A percentile compares a stretch with the other conserved stretches of the same genome.
Evolutionary conservation across 2,329 filamentous ascomycete species (phyloP).

Genomic region (Penicillium occitanis): DNA sequence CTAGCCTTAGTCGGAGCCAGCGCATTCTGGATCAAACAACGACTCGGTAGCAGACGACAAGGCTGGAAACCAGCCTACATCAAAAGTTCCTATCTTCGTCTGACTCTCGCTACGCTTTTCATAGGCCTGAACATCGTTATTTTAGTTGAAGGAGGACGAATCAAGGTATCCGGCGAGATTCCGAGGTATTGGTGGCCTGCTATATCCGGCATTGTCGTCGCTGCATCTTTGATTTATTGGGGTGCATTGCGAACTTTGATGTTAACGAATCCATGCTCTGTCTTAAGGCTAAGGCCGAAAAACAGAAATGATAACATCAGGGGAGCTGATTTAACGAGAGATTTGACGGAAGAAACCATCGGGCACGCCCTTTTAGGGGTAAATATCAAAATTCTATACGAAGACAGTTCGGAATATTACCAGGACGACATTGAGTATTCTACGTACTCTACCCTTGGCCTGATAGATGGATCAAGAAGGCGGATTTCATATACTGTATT

Average conservation of each 20-base stretch:
- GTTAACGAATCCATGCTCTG: neutral
- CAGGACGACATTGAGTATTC: neutral
- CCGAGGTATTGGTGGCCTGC: neutral
- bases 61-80: neutral
- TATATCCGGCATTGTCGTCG: neutral
- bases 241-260: neutral
- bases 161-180: neutral
- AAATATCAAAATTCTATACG: neutral
- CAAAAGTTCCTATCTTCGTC: neutral
- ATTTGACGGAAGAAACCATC: neutral
- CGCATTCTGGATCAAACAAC: neutral
- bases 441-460: neutral
- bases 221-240: neutral
- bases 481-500: neutral
- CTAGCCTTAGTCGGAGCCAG: neutral
- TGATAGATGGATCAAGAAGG: neutral
- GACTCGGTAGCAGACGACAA: neutral
- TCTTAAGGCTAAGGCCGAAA: neutral
- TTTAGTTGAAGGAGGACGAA: neutral
- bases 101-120: neutral
- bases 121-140: neutral
- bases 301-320: neutral
- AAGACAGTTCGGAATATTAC: neutral
- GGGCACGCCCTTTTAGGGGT: neutral
- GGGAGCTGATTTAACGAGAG: neutral